These are phyloP conservation scores for Gastrolobium villosum DNA, from an alignment of 306 rosid genomes.

Conservation along the genomic window DNA sequence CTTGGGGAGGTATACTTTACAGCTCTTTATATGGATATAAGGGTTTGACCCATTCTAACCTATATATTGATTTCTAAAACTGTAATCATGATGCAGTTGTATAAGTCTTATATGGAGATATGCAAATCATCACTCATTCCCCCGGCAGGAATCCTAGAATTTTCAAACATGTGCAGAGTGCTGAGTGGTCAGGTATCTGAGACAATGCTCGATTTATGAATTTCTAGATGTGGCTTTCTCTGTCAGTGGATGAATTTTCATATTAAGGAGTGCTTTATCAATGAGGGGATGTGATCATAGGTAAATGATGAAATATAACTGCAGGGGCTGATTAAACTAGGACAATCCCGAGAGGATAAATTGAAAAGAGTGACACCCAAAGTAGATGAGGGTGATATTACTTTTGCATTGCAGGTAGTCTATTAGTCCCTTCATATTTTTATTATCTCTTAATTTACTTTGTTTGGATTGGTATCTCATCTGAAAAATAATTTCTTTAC, in stretches of 20 bases:
- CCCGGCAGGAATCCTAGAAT: conserved; percentile 74
- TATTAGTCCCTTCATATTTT: conserved; percentile 10
- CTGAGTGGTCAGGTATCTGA: conserved; percentile 85
- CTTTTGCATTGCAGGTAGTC: conserved; percentile 83
- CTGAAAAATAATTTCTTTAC: conserved; percentile 9
- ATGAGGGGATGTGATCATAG: too few relatives aligned
- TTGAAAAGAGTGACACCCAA: conserved; percentile 72
- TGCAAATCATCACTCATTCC: conserved; percentile 77
- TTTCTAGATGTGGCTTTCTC: conserved; percentile 26
- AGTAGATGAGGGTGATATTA: conserved; percentile 78
- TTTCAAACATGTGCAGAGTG: conserved; percentile 84
- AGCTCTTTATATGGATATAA: not conserved
- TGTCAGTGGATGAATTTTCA: conserved; percentile 1
- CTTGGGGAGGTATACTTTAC: conserved; percentile 75
- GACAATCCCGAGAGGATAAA: conserved; percentile 81
- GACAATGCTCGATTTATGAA: not conserved
- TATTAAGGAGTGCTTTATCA: not conserved
- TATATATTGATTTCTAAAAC: conserved; percentile 20
- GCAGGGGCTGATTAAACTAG: conserved; percentile 90
- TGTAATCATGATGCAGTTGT: conserved; percentile 66
- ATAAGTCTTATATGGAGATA: conserved; percentile 70
- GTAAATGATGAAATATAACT: conserved; percentile 38
- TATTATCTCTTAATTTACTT: not conserved
- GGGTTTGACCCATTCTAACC: not conserved
- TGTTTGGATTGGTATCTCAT: conserved; percentile 12